phyloP scores from a whole-genome alignment of 2,329 filamentous ascomycete genomes.

The Hymenotorrendiella dingleyae region DNA sequence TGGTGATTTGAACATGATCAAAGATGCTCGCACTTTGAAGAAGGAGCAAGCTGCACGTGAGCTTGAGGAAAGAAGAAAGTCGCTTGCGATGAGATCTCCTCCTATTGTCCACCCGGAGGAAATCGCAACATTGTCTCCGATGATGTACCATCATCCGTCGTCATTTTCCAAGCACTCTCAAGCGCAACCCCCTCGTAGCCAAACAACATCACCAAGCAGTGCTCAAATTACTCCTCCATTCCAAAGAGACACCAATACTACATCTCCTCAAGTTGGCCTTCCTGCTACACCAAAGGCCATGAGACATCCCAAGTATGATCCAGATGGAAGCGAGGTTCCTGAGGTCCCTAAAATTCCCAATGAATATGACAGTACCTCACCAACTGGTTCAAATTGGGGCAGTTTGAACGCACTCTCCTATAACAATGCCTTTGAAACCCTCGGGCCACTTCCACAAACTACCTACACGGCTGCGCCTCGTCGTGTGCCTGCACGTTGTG shows the following conservation, averaged over 20 bases:
- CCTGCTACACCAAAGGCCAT: constrained; percentile 89
- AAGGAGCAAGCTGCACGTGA: constrained; percentile 76
- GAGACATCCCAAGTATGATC: constrained; percentile 68
- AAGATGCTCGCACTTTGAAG: constrained; percentile 57
- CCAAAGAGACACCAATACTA: constrained; percentile 41
- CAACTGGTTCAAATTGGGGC: constrained; percentile 17
- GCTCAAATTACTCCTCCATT: constrained; percentile 21
- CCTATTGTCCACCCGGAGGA: constrained; percentile 69
- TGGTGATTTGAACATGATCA: constrained; percentile 50
- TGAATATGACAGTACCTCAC: constrained; percentile 32
- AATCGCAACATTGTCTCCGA: constrained; percentile 34
- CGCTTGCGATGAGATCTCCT: constrained; percentile 72
- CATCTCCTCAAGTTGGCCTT: constrained; percentile 61
- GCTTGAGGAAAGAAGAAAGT: constrained; percentile 81
- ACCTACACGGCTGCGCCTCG: constrained; percentile 39
- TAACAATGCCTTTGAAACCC: constrained; percentile 24
- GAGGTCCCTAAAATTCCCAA: constrained; percentile 50
- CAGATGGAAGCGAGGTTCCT: constrained; percentile 49
- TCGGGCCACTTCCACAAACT: constrained; percentile 29
- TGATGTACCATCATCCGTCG: constrained; percentile 19
- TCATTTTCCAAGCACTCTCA: constrained; percentile 33
- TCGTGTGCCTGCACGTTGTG: constrained; percentile 47
- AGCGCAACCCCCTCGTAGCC: constrained; percentile 49
- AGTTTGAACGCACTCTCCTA: constrained; percentile 23
- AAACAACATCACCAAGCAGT: constrained; percentile 47